phyloP scores from a whole-genome alignment of 805 yeast genomes.

The Candida hispaniensis region DNA sequence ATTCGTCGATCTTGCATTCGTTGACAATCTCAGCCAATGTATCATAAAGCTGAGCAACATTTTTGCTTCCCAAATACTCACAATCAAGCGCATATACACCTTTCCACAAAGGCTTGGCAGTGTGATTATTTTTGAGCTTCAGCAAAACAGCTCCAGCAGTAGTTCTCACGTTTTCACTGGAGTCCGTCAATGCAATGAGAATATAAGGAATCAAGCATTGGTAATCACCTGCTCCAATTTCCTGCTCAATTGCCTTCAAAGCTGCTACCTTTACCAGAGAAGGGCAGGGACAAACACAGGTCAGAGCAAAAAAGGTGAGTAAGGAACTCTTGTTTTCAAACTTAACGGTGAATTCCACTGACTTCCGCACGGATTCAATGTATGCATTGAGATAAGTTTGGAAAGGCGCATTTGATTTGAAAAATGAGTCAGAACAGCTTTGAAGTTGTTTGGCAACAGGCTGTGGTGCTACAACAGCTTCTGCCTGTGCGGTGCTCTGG shows the following conservation, averaged over 20 bases:
- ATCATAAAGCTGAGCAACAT: slow-evolving; percentile 39
- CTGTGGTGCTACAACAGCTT: too few species aligned
- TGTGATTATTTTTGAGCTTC: slow-evolving; percentile 22
- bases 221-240: slow-evolving; percentile 22
- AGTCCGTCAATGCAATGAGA: slow-evolving; percentile 28
- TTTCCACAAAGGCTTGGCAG: slow-evolving; percentile 25
- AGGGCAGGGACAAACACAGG: slow-evolving; percentile 30
- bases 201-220: slow-evolving; percentile 30
- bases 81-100: slow-evolving; percentile 44
- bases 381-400: too few species aligned
- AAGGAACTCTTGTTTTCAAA: too few species aligned
- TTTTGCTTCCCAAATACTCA: slow-evolving; percentile 31
- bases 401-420: too few species aligned
- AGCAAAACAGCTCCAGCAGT: slow-evolving; percentile 23
- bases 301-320: slow-evolving; percentile 30
- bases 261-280: slow-evolving; percentile 31
- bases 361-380: neutral
- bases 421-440: too few species aligned
- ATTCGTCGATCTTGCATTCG: slow-evolving; percentile 42
- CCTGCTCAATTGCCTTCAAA: slow-evolving; percentile 20
- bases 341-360: too few species aligned
- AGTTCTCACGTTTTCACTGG: slow-evolving; percentile 27
- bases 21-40: slow-evolving; percentile 31
- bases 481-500: too few species aligned
- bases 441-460: too few species aligned